Evolutionary conservation across 1,284 basidiomycete genomes (phyloP).

Genomic region (Apiotrichum siamense): DNA sequence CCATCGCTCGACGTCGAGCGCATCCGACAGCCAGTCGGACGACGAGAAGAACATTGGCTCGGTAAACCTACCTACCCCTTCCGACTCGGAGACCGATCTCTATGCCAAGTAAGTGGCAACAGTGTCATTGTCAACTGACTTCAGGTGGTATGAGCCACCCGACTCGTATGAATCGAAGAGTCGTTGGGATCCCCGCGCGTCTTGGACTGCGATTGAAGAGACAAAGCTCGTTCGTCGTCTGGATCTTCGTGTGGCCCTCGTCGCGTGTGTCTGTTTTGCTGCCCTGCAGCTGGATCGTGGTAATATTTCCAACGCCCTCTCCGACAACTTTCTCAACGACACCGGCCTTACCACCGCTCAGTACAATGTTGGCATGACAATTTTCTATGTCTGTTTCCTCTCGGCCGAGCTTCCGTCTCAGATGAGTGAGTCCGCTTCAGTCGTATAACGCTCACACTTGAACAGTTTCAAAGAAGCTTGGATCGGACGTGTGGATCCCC

Average conservation of each 20-base stretch:
- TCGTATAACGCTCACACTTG: too few relatives aligned
- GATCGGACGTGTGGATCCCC: constrained; percentile 45
- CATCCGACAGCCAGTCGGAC: too few relatives aligned
- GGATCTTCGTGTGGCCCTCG: constrained; percentile 25
- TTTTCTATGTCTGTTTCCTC: constrained; percentile 37
- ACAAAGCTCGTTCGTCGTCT: constrained; percentile 30
- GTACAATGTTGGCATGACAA: constrained; percentile 42
- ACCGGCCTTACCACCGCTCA: constrained; percentile 40
- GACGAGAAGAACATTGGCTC: too few relatives aligned
- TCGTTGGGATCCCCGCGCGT: constrained; percentile 41
- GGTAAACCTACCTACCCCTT: too few relatives aligned
- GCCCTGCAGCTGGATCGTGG: constrained; percentile 37
- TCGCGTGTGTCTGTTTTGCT: constrained; percentile 37
- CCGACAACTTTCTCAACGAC: constrained; percentile 46
- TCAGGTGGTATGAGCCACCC: constrained; percentile 33
- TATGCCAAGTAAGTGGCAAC: too few relatives aligned
- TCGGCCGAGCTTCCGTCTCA: constrained; percentile 43
- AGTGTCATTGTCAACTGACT: too few relatives aligned
- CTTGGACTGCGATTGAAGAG: constrained; percentile 46
- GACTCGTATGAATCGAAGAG: constrained; percentile 38
- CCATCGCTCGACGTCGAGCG: too few relatives aligned
- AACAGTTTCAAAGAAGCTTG: constrained; percentile 44
- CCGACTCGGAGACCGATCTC: too few relatives aligned
- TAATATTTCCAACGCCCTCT: constrained; percentile 36
- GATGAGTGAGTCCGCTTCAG: constrained; percentile 29